Conservation (phyloP, 768 basidiomycete genomes). For the Cyclocybe aegerita region DNA sequence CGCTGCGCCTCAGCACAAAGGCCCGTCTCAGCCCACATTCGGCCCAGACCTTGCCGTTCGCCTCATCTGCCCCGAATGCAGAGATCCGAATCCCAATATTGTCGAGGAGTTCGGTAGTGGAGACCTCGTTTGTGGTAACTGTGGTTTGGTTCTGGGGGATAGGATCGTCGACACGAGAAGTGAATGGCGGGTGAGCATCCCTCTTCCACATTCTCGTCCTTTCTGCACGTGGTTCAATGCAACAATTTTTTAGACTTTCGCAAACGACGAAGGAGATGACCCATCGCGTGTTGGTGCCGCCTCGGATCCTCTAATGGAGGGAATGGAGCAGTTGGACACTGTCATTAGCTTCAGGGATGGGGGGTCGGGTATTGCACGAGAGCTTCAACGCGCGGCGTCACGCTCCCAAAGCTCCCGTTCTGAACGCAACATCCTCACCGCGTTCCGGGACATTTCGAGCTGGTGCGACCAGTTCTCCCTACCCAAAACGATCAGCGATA, state of each 20-base stretch:
- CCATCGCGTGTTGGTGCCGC: slow-evolving; percentile 99
- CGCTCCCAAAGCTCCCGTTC: slow-evolving; percentile 76
- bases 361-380: slow-evolving; percentile 87
- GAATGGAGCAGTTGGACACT: slow-evolving; percentile 92
- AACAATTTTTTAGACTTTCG: slow-evolving; percentile 74
- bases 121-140: slow-evolving; percentile 92
- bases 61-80: slow-evolving; percentile 93
- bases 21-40: slow-evolving; percentile 55
- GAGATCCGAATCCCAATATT: slow-evolving; percentile 90
- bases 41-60: slow-evolving; percentile 86
- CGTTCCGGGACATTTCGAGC: slow-evolving; percentile 87
- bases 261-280: slow-evolving; percentile 99
- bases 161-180: slow-evolving; percentile 96
- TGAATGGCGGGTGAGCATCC: slow-evolving; percentile 90
- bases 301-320: slow-evolving; percentile 89
- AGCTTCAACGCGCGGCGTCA: slow-evolving; percentile 90
- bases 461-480: slow-evolving; percentile 97
- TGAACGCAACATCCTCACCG: slow-evolving; percentile 82
- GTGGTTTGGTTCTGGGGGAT: slow-evolving; percentile 94
- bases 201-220: slow-evolving; percentile 10
- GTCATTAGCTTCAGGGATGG: slow-evolving; percentile 95
- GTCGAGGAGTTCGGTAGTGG: slow-evolving; percentile 98
- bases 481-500: slow-evolving; percentile 91
- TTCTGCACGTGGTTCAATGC: slow-evolving; percentile 14
- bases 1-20: slow-evolving; percentile 56